phyloP scores from a whole-genome alignment of 2,329 filamentous ascomycete genomes.

The Lomentospora prolificans region DNA sequence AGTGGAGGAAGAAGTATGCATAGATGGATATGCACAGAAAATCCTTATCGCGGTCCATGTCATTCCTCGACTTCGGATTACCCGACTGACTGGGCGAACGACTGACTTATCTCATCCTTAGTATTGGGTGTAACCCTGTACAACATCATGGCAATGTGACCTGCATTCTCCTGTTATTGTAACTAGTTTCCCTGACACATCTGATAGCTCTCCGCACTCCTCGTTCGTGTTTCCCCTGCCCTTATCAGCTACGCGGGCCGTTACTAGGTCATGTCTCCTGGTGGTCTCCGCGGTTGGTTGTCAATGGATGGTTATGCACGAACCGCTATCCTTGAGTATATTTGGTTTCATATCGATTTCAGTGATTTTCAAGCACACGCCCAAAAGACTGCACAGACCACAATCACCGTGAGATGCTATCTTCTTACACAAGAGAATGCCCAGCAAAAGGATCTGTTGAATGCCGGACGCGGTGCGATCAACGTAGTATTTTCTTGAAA shows the following conservation, averaged over 20 bases:
- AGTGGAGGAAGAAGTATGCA: conserved; percentile 25
- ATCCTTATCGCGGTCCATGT: background rate
- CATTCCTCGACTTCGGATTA: background rate
- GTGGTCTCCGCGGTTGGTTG: background rate
- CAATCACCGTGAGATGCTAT: background rate
- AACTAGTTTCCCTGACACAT: no score
- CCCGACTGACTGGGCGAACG: no score
- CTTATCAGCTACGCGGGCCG: no score
- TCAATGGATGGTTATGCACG: background rate
- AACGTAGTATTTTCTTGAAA: background rate
- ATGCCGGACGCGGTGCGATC: no score
- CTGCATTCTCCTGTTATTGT: no score
- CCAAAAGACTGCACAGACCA: background rate
- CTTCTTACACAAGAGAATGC: background rate
- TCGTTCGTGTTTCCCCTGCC: no score
- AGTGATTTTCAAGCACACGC: background rate
- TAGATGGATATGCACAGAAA: background rate
- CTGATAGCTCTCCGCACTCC: no score
- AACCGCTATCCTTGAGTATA: background rate
- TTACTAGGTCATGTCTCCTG: no score
- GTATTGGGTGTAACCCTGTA: no score
- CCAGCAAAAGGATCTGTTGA: no score
- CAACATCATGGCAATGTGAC: no score
- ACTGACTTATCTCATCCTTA: no score
- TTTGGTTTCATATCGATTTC: background rate